These are phyloP conservation scores for Diaporthe batatas DNA, from an alignment of 2,329 filamentous ascomycete genomes.

Conservation along the genomic window DNA sequence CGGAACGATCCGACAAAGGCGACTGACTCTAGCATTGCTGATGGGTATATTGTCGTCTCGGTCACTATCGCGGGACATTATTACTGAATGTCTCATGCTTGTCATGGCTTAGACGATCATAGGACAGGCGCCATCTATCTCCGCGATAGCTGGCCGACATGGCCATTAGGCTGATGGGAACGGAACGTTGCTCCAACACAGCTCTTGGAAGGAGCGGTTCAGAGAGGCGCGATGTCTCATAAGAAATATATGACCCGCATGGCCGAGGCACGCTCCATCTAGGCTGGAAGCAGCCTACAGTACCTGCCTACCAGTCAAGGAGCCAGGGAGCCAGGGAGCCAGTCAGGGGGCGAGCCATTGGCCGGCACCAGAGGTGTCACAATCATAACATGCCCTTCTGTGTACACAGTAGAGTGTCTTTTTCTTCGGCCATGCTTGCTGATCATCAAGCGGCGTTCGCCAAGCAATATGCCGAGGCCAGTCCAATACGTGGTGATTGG, in stretches of 20 bases:
- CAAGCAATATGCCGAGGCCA: conserved; percentile 36
- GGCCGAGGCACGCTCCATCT: conserved; percentile 24
- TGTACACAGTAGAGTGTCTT: background rate
- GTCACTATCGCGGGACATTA: background rate
- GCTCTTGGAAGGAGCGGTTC: background rate
- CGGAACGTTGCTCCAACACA: conserved; percentile 11
- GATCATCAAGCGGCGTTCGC: conserved; percentile 30
- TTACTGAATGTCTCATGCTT: background rate
- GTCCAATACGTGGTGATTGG: conserved; percentile 37
- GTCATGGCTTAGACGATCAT: background rate
- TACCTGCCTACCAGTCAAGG: background rate
- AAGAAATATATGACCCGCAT: conserved; percentile 30
- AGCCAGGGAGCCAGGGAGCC: background rate
- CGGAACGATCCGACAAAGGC: conserved; percentile 25
- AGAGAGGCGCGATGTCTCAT: conserved; percentile 23
- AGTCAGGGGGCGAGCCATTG: background rate
- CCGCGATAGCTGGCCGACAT: background rate
- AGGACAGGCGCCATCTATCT: background rate
- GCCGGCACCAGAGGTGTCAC: conserved; percentile 6
- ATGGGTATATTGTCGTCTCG: background rate
- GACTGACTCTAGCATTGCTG: conserved; percentile 5
- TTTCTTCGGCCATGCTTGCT: conserved; percentile 6
- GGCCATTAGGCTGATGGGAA: conserved; percentile 13
- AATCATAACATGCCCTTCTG: conserved; percentile 9
- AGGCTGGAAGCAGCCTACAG: conserved; percentile 1